These are phyloP conservation scores for Botrytis deweyae DNA, from an alignment of 2,329 filamentous ascomycete genomes.

Conservation along the genomic window DNA sequence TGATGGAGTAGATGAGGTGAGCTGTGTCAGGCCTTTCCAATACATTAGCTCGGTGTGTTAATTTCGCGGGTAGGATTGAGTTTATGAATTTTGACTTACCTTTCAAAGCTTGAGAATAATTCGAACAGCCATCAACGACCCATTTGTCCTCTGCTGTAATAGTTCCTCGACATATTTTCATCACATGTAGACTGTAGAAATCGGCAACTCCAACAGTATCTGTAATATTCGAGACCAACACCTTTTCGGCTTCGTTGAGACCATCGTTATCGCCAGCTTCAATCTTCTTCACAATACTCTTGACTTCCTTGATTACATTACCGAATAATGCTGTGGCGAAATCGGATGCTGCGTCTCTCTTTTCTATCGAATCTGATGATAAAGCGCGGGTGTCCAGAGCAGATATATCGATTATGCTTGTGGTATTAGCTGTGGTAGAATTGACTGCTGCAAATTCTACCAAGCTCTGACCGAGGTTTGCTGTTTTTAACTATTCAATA, in stretches of 20 bases:
- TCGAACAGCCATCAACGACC: background rate
- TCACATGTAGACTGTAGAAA: conserved; percentile 11
- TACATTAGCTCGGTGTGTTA: background rate
- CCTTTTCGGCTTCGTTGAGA: background rate
- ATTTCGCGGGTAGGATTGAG: background rate
- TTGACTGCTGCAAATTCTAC: background rate
- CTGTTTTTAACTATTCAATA: background rate
- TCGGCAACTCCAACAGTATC: conserved; percentile 4
- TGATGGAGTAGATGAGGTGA: background rate
- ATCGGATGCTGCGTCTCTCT: background rate
- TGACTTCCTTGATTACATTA: background rate
- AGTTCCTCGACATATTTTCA: background rate
- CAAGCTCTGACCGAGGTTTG: background rate
- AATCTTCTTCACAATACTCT: background rate
- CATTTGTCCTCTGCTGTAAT: background rate
- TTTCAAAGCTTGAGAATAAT: background rate
- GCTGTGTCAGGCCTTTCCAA: background rate
- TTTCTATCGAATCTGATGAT: background rate
- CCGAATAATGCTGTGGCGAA: background rate
- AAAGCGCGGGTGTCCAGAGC: background rate
- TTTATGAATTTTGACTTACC: background rate
- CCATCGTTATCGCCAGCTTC: background rate
- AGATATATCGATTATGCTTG: background rate
- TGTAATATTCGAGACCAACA: background rate
- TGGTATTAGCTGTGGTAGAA: background rate